Base-by-base conservation (phyloP, 2,329 filamentous ascomycete genomes). In the Trichophaea hybrida region DNA sequence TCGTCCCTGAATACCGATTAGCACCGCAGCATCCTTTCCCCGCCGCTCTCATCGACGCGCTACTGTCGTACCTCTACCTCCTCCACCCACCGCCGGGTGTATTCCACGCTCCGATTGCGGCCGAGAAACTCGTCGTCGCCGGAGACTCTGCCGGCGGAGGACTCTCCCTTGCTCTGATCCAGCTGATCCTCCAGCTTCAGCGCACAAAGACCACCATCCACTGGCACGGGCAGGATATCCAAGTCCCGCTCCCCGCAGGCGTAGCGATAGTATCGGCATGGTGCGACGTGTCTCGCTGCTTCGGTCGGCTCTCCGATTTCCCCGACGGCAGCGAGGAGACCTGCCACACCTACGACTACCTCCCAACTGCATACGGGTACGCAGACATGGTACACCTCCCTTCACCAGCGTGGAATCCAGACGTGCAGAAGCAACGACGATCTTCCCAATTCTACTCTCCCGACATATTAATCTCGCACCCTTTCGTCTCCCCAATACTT, bases 141-240 rank as follows among this genome's bases (percentile, higher is more conserved):
- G 87, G 87, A 43, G 87, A 93, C 69, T 84, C 80, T 59, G 86
- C 88, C 2, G 87, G 88, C 12, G 87, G 85, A 1, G 86, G 85
- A 65, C 78, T 91, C 44, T 73, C 75, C 12, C 75, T 88, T 12
- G 78, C 80, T 0, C 76, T 93, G 0, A 74, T 86, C 0, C 85
- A 88, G 69, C 75, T 85, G 0, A 68, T 91, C 1, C 75, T 90
- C 1, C 79, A 88, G 59, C 73, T 90, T 12, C 71, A 72, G 43
- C 73, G 76, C 57, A 17, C 49, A 58, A 32, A 59, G 66, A 24
- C 74, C 1, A 77, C 71, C 1, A 73, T 88, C 32, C 62, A 68
- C 2, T 89, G 84, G 78, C 76, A 85, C 67, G 83, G 82, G 44
- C 69, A 74, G 55, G 69, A 74, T 4, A 77, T 83, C 31, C 70